Percentiles rank a stretch among this genome's conserved stretches.
These are phyloP conservation scores for Cylindrodendrum hubeiense DNA, from an alignment of 2,329 filamentous ascomycete genomes.

Conservation along the genomic window DNA sequence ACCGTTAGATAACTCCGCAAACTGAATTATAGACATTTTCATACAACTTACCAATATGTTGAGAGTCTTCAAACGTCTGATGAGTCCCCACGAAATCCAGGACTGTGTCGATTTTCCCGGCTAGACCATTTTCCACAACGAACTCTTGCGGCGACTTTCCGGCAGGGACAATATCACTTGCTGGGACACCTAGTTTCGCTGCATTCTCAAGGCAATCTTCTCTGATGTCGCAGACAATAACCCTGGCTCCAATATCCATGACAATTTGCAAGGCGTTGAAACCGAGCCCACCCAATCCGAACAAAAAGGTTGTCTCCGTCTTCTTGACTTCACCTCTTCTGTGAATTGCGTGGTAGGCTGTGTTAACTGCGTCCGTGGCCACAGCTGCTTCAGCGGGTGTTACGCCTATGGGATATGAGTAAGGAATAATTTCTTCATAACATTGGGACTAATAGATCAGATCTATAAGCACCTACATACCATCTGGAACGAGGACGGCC, in stretches of 20 bases:
- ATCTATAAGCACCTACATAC: neutral
- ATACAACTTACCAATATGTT: conserved; percentile 31
- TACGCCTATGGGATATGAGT: conserved; percentile 16
- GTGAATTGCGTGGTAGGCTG: conserved; percentile 36
- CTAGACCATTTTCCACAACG: conserved; percentile 1
- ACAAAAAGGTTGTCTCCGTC: conserved; percentile 29
- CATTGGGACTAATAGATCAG: neutral
- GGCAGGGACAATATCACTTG: conserved; percentile 27
- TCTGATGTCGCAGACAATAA: conserved; percentile 35
- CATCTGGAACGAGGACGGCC: conserved; percentile 29
- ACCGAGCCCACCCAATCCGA: conserved; percentile 31
- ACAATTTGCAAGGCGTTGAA: conserved; percentile 38
- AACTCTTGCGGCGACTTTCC: conserved; percentile 29
- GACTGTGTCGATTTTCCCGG: conserved; percentile 30
- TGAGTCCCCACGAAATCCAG: conserved; percentile 39
- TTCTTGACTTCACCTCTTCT: conserved; percentile 31
- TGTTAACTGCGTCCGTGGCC: conserved; percentile 37
- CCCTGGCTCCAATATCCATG: conserved; percentile 25
- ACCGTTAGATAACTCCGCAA: neutral
- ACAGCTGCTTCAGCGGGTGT: conserved; percentile 34
- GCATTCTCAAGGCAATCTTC: conserved; percentile 35
- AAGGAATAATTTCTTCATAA: neutral
- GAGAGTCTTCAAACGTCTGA: conserved; percentile 40
- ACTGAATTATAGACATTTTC: accelerated
- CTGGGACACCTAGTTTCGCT: conserved; percentile 16